Conservation (phyloP, 768 basidiomycete genomes). For the Xerocomus spinulosus region DNA sequence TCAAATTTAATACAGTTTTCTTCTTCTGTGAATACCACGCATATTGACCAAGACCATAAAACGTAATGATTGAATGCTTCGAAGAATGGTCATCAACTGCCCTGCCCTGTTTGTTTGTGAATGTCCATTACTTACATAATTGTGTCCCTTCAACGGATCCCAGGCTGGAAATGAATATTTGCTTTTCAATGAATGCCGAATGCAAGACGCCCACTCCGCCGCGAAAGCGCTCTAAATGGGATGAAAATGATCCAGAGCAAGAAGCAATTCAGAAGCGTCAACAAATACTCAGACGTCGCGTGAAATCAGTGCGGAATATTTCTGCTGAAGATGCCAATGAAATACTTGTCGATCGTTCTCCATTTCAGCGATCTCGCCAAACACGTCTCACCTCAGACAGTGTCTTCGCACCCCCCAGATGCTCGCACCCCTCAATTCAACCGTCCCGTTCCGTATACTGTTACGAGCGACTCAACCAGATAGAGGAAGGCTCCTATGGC, state of each 20-base stretch:
- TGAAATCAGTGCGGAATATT: conserved; percentile 37
- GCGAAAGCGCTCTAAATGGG: conserved; percentile 78
- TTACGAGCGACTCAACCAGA: conserved; percentile 94
- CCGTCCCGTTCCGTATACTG: conserved; percentile 92
- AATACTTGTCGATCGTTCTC: conserved; percentile 11
- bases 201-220: conserved; percentile 51
- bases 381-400: conserved; percentile 43
- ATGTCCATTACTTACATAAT: too few species aligned
- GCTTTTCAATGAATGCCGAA: conserved; percentile 27
- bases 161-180: too few species aligned
- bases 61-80: too few species aligned
- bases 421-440: conserved; percentile 69
- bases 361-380: conserved; percentile 13
- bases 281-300: conserved; percentile 51
- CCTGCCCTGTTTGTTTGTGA: too few species aligned
- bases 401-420: conserved; percentile 69
- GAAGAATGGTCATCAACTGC: too few species aligned
- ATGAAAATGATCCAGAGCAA: conserved; percentile 42
- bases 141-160: too few species aligned
- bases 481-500: conserved; percentile 98
- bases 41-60: too few species aligned
- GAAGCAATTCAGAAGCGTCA: conserved; percentile 32
- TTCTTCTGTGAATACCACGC: too few species aligned
- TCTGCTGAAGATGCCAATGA: conserved; percentile 17
- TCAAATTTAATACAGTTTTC: too few species aligned